Base-by-base conservation (phyloP, 257 asterid genomes). In the Solanum chiquidenum region DNA sequence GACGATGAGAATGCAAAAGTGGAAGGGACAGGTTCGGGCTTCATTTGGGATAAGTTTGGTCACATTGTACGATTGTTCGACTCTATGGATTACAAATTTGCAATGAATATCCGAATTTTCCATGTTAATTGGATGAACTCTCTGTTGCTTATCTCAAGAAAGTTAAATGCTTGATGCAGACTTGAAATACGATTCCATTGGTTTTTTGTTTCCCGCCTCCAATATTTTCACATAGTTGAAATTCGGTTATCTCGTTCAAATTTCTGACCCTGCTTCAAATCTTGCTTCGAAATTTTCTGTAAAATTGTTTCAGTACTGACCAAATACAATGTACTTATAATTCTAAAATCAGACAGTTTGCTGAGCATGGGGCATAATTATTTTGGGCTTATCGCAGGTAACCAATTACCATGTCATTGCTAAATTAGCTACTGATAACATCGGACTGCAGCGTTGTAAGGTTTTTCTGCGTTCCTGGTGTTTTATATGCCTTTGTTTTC, bases 1-100 rank as follows among this genome's bases (percentile, higher is more conserved):
- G 93, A 91, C 64, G 95, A 91, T 52, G 98, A 91, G 71, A 91
- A 90, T 89, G 91, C 92, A 52, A 95, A 93, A 90, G 94, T 94
- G 88, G 93, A 95, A 92, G 98, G 98, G 87, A 92, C 98, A 80
- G 99, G 99, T 88, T 96, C 99, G 49, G 99, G 99, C 87, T 96
- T 96, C 91, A 91, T 96, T 80, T 96, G 98, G 99, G 98, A 96
- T 90, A 87, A 91, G 91, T 96, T 90, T 89, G 98, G 99, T 87
- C 99, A 96, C 92, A 95, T 96, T 94, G 99, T 96, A 90, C 18
- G 94, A 40, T 77, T 33, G 83, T 25, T 89, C 88, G 31, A 77
- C 84, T 42, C 44, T n/a, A 25, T 42, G 34, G 7, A 40, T 77
- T 77, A 40, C 34, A 75, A 23, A 75, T 42, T 12, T 42, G 14